Evolutionary conservation across 106 monocot species (phyloP).

Genomic region (Dendrobium huoshanense): DNA sequence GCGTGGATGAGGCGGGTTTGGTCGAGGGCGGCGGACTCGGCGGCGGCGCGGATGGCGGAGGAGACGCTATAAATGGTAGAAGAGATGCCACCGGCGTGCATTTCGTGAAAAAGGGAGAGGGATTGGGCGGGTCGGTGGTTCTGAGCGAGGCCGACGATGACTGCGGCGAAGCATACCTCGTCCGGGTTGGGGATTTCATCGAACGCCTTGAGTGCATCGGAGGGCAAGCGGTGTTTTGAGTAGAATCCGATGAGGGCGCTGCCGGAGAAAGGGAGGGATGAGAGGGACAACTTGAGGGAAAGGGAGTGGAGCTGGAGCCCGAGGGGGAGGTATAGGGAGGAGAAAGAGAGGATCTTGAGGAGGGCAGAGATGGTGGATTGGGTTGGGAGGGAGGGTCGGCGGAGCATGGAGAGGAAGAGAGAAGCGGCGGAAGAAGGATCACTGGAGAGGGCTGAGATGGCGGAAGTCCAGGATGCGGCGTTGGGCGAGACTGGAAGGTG

Average conservation of each 20-base stretch:
- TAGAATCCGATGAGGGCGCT: constrained; percentile 36
- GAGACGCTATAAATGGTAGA: constrained; percentile 52
- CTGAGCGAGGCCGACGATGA: constrained; percentile 41
- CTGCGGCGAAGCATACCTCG: constrained; percentile 48
- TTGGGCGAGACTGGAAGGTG: constrained; percentile 33
- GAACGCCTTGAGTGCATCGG: constrained; percentile 40
- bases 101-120: constrained; percentile 25
- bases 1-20: constrained; percentile 40
- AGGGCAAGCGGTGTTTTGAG: constrained; percentile 10
- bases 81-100: constrained; percentile 16
- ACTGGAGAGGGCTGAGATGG: constrained; percentile 27
- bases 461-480: constrained; percentile 31
- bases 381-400: constrained; percentile 23
- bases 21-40: constrained; percentile 39
- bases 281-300: constrained; percentile 37
- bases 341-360: constrained; percentile 23
- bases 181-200: constrained; percentile 48
- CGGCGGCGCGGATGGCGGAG: constrained; percentile 34
- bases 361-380: constrained; percentile 43
- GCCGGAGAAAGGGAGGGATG: constrained; percentile 34
- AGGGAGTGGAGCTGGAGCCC: constrained; percentile 41
- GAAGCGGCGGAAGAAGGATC: constrained; percentile 6
- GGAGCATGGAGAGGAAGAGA: constrained; percentile 31
- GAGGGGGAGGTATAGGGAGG: not conserved
- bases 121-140: constrained; percentile 22